Percentiles rank a stretch among this genome's conserved stretches.
phyloP scores from a whole-genome alignment of 2,329 filamentous ascomycete species.

The Pseudogymnoascus sp. region DNA sequence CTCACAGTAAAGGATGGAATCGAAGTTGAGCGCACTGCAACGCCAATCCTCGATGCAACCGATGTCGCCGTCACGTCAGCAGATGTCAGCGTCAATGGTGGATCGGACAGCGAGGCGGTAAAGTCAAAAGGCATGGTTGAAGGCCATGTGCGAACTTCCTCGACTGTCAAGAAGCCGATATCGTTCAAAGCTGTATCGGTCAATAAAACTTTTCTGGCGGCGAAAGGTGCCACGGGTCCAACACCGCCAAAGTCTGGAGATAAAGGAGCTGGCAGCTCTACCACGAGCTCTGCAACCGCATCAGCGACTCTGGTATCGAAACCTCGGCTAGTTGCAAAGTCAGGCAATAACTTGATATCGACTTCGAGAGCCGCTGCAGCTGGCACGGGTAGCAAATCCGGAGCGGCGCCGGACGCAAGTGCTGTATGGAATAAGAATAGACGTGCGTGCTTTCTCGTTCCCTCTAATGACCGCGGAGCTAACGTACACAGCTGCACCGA shows the following conservation, averaged over 20 bases:
- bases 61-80: slow-evolving; percentile 53
- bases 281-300: slow-evolving; percentile 37
- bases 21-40: slow-evolving; percentile 41
- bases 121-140: slow-evolving; percentile 48
- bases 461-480: slow-evolving; percentile 19
- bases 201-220: slow-evolving; percentile 73
- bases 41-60: slow-evolving; percentile 44
- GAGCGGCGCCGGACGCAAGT: slow-evolving; percentile 56
- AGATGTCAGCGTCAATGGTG: slow-evolving; percentile 61
- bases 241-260: slow-evolving; percentile 42
- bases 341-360: slow-evolving; percentile 50
- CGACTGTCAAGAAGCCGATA: slow-evolving; percentile 61
- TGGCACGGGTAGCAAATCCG: slow-evolving; percentile 48
- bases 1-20: slow-evolving; percentile 39
- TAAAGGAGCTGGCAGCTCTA: slow-evolving; percentile 35
- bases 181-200: slow-evolving; percentile 81
- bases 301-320: slow-evolving; percentile 46
- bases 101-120: slow-evolving; percentile 68
- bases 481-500: slow-evolving; percentile 43
- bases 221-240: slow-evolving; percentile 47
- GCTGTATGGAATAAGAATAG: slow-evolving; percentile 86
- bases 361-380: slow-evolving; percentile 35
- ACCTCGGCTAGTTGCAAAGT: slow-evolving; percentile 68
- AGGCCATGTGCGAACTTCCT: slow-evolving; percentile 48
- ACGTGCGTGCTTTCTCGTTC: slow-evolving; percentile 44